Base-by-base conservation (phyloP, 768 basidiomycete species). In the Sporobolomyces phaffii region DNA sequence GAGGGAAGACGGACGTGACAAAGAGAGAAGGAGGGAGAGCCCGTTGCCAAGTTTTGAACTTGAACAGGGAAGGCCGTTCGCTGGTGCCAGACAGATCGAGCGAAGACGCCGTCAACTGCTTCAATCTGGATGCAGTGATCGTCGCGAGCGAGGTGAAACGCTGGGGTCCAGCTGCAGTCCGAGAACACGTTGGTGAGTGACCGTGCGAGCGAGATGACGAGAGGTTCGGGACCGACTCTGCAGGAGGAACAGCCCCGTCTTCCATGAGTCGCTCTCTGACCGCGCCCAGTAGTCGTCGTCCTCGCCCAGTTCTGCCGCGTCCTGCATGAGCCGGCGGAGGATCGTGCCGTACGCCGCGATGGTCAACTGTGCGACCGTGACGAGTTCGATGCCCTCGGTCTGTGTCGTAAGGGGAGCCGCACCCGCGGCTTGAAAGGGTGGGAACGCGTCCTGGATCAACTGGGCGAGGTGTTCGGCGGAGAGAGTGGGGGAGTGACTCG, bases 241-340 rank as follows among this genome's bases (percentile, higher is more conserved):
- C 2, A 93, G 68, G 31, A 93, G 80, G 77, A 88, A 91, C 74
- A 83, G 78, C 5, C 82, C 81, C 14, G 86, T 81, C 24, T 80
- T 82, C 57, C 78, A 70, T 31, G 80, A 74, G 5, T 87, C 90
- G 36, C 84, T 81, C 68, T 87, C 85, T 45, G 88, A 76, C 33
- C 84, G 82, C 20, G 82, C 81, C 92, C 92, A 97, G 87, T 88
- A 96, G 49, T 88, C 84, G 24, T 88, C 84, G 73, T 91, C 89
- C 10, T 81, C 77, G 72, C 92, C 90, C 17, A 86, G 84, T 38
- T 84, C 77, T 13, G 83, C 80, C 2, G 91, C 89, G 73, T 89
- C 84, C 14, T 80, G 74, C 64, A 94, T 77, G 63, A 85, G 84
- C 28, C 50, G 51, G 28, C 49, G 17, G 38, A 71, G 60, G 24